Evolutionary conservation across 2,329 filamentous ascomycete species (phyloP).

Genomic region (Neonectria magnoliae): DNA sequence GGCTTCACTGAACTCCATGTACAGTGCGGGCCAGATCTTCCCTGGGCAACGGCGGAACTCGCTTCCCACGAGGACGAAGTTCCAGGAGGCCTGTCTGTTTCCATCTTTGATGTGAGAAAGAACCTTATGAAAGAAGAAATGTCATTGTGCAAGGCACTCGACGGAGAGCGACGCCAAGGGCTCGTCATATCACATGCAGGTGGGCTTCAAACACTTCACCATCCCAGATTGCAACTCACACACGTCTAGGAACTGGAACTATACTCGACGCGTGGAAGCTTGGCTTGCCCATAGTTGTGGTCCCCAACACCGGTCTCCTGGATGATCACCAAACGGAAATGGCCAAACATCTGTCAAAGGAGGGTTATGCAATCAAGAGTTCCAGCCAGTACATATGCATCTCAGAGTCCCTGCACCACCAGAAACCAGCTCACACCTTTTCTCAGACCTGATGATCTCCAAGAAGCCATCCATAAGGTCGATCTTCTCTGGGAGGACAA

Average conservation of each 20-base stretch:
- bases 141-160: constrained; percentile 58
- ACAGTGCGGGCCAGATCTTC: constrained; percentile 80
- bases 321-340: constrained; percentile 94
- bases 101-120: constrained; percentile 46
- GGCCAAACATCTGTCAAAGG: constrained; percentile 76
- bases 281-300: constrained; percentile 82
- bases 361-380: constrained; percentile 82
- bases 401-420: neutral
- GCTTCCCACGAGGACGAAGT: constrained; percentile 33
- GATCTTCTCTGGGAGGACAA: constrained; percentile 50
- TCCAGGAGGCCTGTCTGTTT: constrained; percentile 40
- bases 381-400: constrained; percentile 66
- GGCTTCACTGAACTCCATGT: constrained; percentile 78
- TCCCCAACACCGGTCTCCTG: constrained; percentile 83
- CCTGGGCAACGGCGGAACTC: constrained; percentile 44
- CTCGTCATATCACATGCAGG: constrained; percentile 91
- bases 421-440: neutral
- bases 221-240: constrained; percentile 20
- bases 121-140: constrained; percentile 60
- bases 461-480: constrained; percentile 50
- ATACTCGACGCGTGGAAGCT: constrained; percentile 84
- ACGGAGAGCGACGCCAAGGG: constrained; percentile 66
- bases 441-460: constrained; percentile 45
- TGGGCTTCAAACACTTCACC: constrained; percentile 51
- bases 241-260: constrained; percentile 78